These are phyloP conservation scores for Neurospora hispaniola DNA, from an alignment of 495 filamentous ascomycete species.

Conservation along the genomic window DNA sequence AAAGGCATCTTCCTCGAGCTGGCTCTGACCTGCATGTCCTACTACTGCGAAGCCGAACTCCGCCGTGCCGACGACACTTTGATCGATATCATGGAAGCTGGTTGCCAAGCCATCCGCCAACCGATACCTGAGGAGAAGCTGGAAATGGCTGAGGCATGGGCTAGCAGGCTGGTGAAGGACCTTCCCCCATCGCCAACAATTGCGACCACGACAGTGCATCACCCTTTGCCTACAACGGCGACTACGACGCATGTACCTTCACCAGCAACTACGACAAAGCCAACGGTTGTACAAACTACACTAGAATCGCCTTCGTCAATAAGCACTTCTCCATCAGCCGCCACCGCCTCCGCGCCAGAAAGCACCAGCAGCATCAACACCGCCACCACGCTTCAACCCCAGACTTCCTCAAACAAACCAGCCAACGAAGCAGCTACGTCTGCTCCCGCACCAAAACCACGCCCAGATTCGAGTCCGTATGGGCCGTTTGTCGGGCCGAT, in stretches of 20 bases:
- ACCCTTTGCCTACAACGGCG: not conserved
- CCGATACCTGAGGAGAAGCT: constrained; percentile 14
- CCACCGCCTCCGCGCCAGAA: not conserved
- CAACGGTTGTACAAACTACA: not conserved
- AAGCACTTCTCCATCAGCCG: not conserved
- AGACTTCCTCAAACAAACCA: not conserved
- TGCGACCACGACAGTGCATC: not conserved
- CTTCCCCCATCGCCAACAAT: constrained; percentile 5
- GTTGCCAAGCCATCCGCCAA: constrained; percentile 11
- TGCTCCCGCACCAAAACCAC: not conserved
- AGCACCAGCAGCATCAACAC: not conserved
- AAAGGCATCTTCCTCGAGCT: constrained; percentile 11
- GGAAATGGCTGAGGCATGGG: constrained; percentile 11
- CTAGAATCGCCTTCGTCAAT: not conserved
- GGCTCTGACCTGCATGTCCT: constrained; percentile 20
- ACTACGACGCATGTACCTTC: not conserved
- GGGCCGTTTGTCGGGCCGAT: not conserved
- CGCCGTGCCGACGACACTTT: constrained; percentile 11
- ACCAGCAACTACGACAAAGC: not conserved
- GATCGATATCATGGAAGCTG: constrained; percentile 11
- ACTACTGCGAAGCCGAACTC: constrained; percentile 19
- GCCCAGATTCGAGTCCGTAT: not conserved
- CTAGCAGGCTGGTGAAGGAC: constrained; percentile 11
- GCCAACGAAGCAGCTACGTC: not conserved
- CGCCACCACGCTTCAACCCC: not conserved